A percentile compares a stretch with the other conserved stretches of the same genome.
These are phyloP conservation scores for Penicillium psychrofluorescens DNA, from an alignment of 495 filamentous ascomycete genomes.

Conservation along the genomic window DNA sequence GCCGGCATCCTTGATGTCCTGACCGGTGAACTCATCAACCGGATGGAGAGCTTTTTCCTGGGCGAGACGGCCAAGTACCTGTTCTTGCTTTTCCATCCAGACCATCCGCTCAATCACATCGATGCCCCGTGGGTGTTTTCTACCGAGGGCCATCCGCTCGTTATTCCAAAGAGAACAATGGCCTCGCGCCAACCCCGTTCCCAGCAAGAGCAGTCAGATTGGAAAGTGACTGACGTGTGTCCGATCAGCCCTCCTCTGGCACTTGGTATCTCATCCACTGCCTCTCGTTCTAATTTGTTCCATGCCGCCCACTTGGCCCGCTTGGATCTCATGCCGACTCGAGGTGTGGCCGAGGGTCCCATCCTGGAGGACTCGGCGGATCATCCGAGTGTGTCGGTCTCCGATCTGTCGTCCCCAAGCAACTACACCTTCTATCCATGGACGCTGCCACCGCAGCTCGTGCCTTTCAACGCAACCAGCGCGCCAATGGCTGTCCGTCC, in stretches of 20 bases:
- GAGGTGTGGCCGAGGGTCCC: conserved; percentile 43
- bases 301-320: conserved; percentile 83
- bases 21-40: conserved; percentile 80
- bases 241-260: conserved; percentile 51
- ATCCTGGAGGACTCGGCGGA: conserved; percentile 42
- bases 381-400: conserved; percentile 47
- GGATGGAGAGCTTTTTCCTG: conserved; percentile 99
- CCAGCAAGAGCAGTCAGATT: conserved; percentile 1
- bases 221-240: conserved; percentile 32
- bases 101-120: conserved; percentile 79
- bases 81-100: conserved; percentile 76
- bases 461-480: conserved; percentile 69
- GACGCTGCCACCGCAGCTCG: conserved; percentile 70
- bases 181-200: conserved; percentile 4
- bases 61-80: conserved; percentile 95
- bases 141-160: conserved; percentile 89
- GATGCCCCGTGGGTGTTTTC: conserved; percentile 89
- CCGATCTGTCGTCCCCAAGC: conserved; percentile 53
- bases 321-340: conserved; percentile 64
- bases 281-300: conserved; percentile 79
- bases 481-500: conserved; percentile 52
- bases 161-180: conserved; percentile 57
- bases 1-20: conserved; percentile 90
- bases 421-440: conserved; percentile 90
- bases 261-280: conserved; percentile 69